Evolutionary conservation across 2,329 filamentous ascomycete species (phyloP).

Genomic region (Scopulariopsis brevicaulis): DNA sequence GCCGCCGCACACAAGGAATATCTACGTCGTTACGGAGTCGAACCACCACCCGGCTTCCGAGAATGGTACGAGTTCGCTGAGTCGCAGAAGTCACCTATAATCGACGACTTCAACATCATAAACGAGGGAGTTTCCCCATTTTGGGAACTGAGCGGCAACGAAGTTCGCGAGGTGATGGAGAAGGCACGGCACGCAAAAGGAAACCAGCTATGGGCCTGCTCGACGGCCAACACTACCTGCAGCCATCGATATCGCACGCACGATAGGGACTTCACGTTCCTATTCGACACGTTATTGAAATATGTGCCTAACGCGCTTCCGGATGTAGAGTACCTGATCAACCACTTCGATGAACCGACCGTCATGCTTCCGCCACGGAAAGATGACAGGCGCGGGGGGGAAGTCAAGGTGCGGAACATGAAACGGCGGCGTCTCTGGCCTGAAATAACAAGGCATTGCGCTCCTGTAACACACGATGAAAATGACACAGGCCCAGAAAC

Average conservation of each 20-base stretch:
- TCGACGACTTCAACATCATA: conserved; percentile 37
- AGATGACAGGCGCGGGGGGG: background rate
- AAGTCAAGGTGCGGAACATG: background rate
- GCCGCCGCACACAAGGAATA: conserved; percentile 27
- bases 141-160: conserved; percentile 21
- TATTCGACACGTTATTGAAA: background rate
- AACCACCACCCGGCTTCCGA: conserved; percentile 33
- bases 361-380: background rate
- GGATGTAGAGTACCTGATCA: background rate
- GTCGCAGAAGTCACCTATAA: conserved; percentile 26
- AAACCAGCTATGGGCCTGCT: conserved; percentile 26
- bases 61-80: conserved; percentile 31
- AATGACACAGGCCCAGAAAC: background rate
- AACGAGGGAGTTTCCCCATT: conserved; percentile 27
- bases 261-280: background rate
- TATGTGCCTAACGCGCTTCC: background rate
- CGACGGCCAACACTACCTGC: conserved; percentile 17
- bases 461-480: background rate
- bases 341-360: background rate
- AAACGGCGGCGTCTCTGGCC: background rate
- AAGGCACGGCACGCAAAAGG: conserved; percentile 11
- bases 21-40: conserved; percentile 24
- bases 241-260: conserved; percentile 8
- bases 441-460: background rate
- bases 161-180: conserved; percentile 17